Conservation (phyloP, 2,329 filamentous ascomycete genomes). For the Aureobasidium mangrovei region DNA sequence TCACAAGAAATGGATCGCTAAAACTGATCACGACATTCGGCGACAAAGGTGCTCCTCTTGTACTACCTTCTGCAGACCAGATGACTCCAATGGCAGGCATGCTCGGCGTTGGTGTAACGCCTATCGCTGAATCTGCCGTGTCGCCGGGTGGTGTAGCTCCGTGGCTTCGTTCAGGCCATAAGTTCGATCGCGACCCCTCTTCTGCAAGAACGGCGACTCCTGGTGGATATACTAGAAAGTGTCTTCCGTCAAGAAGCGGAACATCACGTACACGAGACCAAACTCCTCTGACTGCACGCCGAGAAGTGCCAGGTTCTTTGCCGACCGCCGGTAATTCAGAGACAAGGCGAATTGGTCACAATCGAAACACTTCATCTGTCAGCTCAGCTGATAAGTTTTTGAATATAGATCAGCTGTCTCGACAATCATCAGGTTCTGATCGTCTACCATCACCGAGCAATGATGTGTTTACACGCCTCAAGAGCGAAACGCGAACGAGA, state of each 20-base stretch:
- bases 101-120: conserved; percentile 68
- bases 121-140: conserved; percentile 61
- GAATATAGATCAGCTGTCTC: background rate
- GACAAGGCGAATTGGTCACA: conserved; percentile 9
- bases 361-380: conserved; percentile 20
- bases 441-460: conserved; percentile 60
- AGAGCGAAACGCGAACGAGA: conserved; percentile 52
- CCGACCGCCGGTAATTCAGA: conserved; percentile 1
- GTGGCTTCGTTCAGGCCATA: conserved; percentile 29
- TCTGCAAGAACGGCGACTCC: conserved; percentile 54
- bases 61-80: conserved; percentile 33
- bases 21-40: conserved; percentile 90
- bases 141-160: conserved; percentile 53
- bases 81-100: conserved; percentile 56
- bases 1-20: conserved; percentile 72
- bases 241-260: conserved; percentile 56
- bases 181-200: conserved; percentile 34
- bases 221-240: conserved; percentile 51
- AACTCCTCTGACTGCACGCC: conserved; percentile 56
- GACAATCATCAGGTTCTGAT: conserved; percentile 26
- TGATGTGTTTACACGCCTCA: conserved; percentile 53
- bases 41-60: conserved; percentile 53
- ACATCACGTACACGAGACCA: conserved; percentile 42
- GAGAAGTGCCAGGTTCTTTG: conserved; percentile 30
- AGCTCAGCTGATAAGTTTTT: conserved; percentile 9